These are phyloP conservation scores for Astrocystis sublimbata DNA, from an alignment of 495 filamentous ascomycete species.

Conservation along the genomic window DNA sequence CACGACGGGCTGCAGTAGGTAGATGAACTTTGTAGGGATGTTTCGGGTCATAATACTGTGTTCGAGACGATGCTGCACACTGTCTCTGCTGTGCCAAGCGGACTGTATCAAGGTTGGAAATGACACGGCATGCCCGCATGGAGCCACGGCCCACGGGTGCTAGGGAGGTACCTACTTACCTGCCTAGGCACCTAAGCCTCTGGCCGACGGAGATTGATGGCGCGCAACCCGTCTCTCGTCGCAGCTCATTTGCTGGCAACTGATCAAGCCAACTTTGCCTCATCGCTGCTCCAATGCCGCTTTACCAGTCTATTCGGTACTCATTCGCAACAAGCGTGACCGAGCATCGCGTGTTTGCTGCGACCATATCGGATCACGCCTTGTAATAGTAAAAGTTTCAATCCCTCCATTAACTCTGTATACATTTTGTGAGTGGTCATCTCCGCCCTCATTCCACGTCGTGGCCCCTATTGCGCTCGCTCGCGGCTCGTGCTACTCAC, in stretches of 20 bases:
- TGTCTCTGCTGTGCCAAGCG: too few species aligned
- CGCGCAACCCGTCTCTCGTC: slow-evolving; percentile 14
- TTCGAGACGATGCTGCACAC: too few species aligned
- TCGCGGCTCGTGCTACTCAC: too few species aligned
- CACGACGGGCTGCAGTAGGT: too few species aligned
- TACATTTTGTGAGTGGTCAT: slow-evolving; percentile 17
- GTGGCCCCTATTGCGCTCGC: neutral
- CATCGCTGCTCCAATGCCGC: slow-evolving; percentile 7
- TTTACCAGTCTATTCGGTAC: neutral
- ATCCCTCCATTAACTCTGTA: slow-evolving; percentile 16
- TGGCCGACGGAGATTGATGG: neutral
- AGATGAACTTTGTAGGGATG: too few species aligned
- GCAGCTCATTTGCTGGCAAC: slow-evolving; percentile 7
- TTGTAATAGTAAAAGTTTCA: slow-evolving; percentile 19
- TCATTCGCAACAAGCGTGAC: neutral
- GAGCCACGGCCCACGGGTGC: too few species aligned
- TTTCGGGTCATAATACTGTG: too few species aligned
- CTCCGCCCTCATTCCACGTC: neutral
- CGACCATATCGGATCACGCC: slow-evolving; percentile 12
- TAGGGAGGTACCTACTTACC: too few species aligned
- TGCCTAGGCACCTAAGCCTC: neutral
- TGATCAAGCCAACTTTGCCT: slow-evolving; percentile 21
- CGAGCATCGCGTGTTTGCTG: slow-evolving; percentile 9
- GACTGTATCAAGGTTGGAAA: too few species aligned
- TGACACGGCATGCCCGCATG: too few species aligned